A percentile compares a stretch with the other conserved stretches of the same genome.
phyloP scores from a whole-genome alignment of 441 rosid species.

The Kokia cookei region DNA sequence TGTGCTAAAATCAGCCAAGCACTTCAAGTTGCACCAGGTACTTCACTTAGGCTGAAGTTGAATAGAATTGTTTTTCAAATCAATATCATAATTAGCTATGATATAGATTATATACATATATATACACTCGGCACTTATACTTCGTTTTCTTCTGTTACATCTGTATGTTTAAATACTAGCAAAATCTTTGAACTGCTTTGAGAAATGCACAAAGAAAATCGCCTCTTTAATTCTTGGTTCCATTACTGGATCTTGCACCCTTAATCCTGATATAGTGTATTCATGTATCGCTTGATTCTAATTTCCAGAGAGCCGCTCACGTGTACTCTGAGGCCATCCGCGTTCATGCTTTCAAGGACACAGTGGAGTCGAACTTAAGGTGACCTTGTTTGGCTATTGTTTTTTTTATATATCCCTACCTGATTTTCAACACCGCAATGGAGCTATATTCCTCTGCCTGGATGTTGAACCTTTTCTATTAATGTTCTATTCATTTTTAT shows the following conservation, averaged over 20 bases:
- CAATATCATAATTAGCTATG: not conserved
- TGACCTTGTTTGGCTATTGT: not conserved
- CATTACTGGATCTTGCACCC: not conserved
- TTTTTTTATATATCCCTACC: too few relatives aligned
- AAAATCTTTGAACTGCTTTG: not conserved
- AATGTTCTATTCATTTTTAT: too few relatives aligned
- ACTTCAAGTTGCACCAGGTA: slow-evolving; percentile 88
- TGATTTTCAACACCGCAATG: too few relatives aligned
- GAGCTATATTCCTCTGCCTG: not conserved
- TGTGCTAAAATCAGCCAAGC: slow-evolving; percentile 70
- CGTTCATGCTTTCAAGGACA: slow-evolving; percentile 79
- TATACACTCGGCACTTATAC: not conserved
- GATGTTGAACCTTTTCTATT: too few relatives aligned
- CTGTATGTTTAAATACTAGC: too few relatives aligned
- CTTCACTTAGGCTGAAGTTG: not conserved
- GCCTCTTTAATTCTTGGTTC: not conserved
- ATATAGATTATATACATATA: not conserved
- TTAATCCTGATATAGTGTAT: not conserved
- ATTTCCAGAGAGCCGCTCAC: slow-evolving; percentile 77
- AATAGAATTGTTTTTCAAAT: not conserved
- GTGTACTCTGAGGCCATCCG: slow-evolving; percentile 86
- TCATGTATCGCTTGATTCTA: not conserved
- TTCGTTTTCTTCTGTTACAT: not conserved
- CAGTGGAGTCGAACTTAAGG: slow-evolving; percentile 66
- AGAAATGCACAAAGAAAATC: not conserved